Conservation (phyloP, 805 yeast genomes). For the Starmera quercuum region DNA sequence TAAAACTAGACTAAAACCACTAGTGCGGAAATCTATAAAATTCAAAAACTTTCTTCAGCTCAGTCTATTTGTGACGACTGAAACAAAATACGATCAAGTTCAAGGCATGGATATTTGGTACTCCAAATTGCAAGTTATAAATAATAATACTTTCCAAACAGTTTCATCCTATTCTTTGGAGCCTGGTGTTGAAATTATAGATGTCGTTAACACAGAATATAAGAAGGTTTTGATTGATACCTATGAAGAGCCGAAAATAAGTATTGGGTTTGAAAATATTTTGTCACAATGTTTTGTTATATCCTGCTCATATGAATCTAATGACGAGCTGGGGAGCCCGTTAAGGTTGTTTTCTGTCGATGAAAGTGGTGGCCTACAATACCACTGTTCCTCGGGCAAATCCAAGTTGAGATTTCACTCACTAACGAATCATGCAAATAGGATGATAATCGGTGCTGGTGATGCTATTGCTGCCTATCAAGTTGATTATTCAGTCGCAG, state of each 20-base stretch:
- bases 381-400: constrained; percentile 11
- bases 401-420: constrained; percentile 17
- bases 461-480: constrained; percentile 21
- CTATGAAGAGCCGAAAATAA: constrained; percentile 16
- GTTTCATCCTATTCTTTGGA: constrained; percentile 11
- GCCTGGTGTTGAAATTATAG: constrained; percentile 17
- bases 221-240: constrained; percentile 13
- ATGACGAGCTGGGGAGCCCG: constrained; percentile 22
- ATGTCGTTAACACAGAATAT: constrained; percentile 16
- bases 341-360: constrained; percentile 27
- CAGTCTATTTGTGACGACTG: constrained; percentile 13
- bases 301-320: constrained; percentile 25
- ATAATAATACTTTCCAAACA: constrained; percentile 17
- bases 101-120: constrained; percentile 4
- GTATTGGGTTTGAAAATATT: constrained; percentile 24
- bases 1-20: constrained; percentile 4
- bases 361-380: constrained; percentile 24
- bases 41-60: constrained; percentile 17
- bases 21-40: constrained; percentile 12
- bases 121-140: constrained; percentile 17
- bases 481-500: constrained; percentile 25
- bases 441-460: constrained; percentile 25
- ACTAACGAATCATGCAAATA: constrained; percentile 20
- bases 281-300: constrained; percentile 29
- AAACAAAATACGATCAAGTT: constrained; percentile 5